Evolutionary conservation across 306 rosid genomes (phyloP).

Genomic region (Cotoneaster glaucophyllus): DNA sequence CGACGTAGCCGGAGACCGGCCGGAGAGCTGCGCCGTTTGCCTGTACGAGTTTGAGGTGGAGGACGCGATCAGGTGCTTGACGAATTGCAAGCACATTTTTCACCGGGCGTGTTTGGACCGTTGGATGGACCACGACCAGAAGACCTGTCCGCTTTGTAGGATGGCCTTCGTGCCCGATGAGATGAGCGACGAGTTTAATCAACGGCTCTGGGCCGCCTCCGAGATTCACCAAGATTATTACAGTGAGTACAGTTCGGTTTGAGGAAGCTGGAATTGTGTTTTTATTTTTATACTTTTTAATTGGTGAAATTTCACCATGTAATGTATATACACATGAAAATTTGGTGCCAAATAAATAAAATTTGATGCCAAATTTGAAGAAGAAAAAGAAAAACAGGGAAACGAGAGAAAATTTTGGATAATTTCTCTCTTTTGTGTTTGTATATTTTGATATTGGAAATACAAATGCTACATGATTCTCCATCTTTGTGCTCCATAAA

Average conservation of each 20-base stretch:
- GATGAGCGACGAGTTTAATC: slow-evolving; percentile 48
- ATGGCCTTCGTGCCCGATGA: slow-evolving; percentile 62
- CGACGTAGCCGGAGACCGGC: slow-evolving; percentile 26
- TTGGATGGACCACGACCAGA: slow-evolving; percentile 94
- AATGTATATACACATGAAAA: slow-evolving; percentile 20
- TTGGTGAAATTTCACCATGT: neutral
- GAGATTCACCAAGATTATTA: slow-evolving; percentile 21
- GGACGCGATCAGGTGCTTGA: slow-evolving; percentile 73
- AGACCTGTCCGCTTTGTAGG: slow-evolving; percentile 81
- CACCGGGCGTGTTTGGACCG: slow-evolving; percentile 81
- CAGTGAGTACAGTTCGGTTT: slow-evolving; percentile 31
- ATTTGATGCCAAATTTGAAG: neutral
- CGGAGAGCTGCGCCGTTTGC: slow-evolving; percentile 74
- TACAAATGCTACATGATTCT: neutral
- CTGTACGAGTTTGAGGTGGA: slow-evolving; percentile 53
- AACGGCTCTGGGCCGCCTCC: slow-evolving; percentile 66
- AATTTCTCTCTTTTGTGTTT: slow-evolving; percentile 14
- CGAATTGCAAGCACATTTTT: slow-evolving; percentile 82
- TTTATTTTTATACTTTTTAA: neutral
- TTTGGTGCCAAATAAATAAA: neutral
- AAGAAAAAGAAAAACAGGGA: neutral
- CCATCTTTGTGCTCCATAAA: no score
- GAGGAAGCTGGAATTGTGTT: neutral
- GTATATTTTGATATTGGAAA: neutral
- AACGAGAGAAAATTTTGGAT: neutral